phyloP scores from a whole-genome alignment of 2,329 filamentous ascomycete species.

The Beauveria sp. region DNA sequence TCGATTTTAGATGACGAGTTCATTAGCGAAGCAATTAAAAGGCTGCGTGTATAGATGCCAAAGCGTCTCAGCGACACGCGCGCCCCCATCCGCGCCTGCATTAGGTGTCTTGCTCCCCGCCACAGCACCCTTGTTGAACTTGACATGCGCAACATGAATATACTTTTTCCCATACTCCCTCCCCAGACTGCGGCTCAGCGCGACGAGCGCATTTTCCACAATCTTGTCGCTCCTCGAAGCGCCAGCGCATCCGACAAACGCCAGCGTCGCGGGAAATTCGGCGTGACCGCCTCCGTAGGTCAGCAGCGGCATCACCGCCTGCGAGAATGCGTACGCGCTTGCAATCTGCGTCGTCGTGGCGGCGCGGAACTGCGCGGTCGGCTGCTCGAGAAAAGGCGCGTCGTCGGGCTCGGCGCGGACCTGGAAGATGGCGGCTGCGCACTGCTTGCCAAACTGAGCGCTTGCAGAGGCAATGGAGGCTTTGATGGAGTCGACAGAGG shows the following conservation, averaged over 20 bases:
- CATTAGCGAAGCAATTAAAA: conserved; percentile 9
- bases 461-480: not conserved
- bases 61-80: conserved; percentile 3
- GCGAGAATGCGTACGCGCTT: conserved; percentile 7
- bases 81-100: not conserved
- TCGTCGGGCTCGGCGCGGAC: not conserved
- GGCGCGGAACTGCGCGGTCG: not conserved
- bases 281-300: not conserved
- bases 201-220: conserved; percentile 7
- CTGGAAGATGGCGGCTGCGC: conserved; percentile 8
- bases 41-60: conserved; percentile 10
- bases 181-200: conserved; percentile 9
- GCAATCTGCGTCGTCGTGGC: not conserved
- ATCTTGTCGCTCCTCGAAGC: not conserved
- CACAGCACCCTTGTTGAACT: not conserved
- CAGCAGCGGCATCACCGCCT: conserved; percentile 5
- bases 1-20: not conserved
- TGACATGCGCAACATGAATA: conserved; percentile 4
- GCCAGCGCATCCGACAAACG: not conserved
- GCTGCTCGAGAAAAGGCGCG: conserved; percentile 2
- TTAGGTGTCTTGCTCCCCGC: no score
- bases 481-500: not conserved
- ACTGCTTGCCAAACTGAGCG: not conserved
- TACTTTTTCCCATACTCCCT: conserved; percentile 6
- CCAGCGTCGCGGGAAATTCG: conserved; percentile 1